phyloP scores from a whole-genome alignment of 805 yeast genomes.

The Nakazawaea wickerhamii region DNA sequence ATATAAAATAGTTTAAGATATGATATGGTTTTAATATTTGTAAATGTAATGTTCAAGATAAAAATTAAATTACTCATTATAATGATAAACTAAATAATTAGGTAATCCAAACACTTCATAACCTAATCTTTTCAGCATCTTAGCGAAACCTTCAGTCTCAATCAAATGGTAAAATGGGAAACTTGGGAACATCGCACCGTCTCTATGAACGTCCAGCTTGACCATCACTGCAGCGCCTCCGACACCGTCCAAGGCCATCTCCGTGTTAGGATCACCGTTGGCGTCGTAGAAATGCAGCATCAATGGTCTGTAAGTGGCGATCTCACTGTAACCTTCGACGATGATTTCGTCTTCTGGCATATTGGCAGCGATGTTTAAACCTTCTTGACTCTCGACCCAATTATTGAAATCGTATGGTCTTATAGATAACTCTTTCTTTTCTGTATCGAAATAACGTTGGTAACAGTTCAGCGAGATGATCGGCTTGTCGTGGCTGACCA shows the following conservation, averaged over 20 bases:
- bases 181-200: conserved; percentile 99
- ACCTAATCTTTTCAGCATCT: conserved; percentile 93
- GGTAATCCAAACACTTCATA: conserved; percentile 92
- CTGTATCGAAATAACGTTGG: conserved; percentile 68
- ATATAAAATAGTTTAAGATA: too few species aligned
- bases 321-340: conserved; percentile 89
- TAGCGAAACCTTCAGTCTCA: conserved; percentile 98
- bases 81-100: conserved; percentile 88
- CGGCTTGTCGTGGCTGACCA: conserved; percentile 80
- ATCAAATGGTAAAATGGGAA: conserved; percentile 96
- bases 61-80: conserved; percentile 51
- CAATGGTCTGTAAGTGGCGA: conserved; percentile 89
- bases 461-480: conserved; percentile 90
- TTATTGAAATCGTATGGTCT: conserved; percentile 95
- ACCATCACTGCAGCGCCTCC: conserved; percentile 97
- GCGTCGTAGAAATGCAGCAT: conserved; percentile 86
- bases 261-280: conserved; percentile 54
- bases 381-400: conserved; percentile 87
- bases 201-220: conserved; percentile 96
- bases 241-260: conserved; percentile 90
- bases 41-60: too few species aligned
- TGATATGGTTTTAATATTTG: too few species aligned
- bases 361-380: conserved; percentile 62
- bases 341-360: conserved; percentile 87
- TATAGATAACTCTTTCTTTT: conserved; percentile 46